Evolutionary conservation across 768 basidiomycete genomes (phyloP).

Genomic region (Russula olivacea): DNA sequence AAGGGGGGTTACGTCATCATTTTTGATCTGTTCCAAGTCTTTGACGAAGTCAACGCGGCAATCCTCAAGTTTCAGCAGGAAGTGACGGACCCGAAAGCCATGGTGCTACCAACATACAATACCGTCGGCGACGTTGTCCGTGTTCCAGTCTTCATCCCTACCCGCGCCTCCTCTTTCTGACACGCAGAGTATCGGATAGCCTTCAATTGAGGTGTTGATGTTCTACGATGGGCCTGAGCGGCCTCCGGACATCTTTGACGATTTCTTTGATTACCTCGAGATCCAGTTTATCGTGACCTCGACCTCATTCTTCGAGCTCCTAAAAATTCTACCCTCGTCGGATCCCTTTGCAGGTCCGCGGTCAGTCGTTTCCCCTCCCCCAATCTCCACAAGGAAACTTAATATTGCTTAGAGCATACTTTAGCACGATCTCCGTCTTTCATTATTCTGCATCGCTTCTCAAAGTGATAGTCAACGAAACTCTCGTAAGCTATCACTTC

Average conservation of each 20-base stretch:
- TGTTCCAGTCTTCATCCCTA: background rate
- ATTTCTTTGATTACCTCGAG: slow-evolving; percentile 15
- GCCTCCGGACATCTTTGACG: slow-evolving; percentile 25
- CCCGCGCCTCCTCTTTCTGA: background rate
- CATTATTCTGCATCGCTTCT: slow-evolving; percentile 1
- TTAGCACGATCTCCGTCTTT: slow-evolving; percentile 8
- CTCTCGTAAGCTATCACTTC: slow-evolving; percentile 1
- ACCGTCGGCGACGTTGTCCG: background rate
- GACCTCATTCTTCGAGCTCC: slow-evolving; percentile 7
- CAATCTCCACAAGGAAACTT: background rate
- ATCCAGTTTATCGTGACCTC: background rate
- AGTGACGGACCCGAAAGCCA: slow-evolving; percentile 14
- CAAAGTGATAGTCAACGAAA: slow-evolving; percentile 1
- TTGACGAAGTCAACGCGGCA: slow-evolving; percentile 29
- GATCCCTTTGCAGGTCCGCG: background rate
- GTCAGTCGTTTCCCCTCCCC: background rate
- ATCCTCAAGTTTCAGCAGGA: slow-evolving; percentile 12
- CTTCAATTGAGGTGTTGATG: slow-evolving; percentile 7
- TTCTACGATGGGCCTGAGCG: slow-evolving; percentile 27
- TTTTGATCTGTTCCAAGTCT: background rate
- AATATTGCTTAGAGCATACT: slow-evolving; percentile 4
- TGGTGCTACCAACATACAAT: slow-evolving; percentile 12
- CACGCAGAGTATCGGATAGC: background rate
- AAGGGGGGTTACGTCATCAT: slow-evolving; percentile 1
- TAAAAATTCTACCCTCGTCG: background rate